Conservation (phyloP, 768 basidiomycete species). For the Lactifluus pinguis region DNA sequence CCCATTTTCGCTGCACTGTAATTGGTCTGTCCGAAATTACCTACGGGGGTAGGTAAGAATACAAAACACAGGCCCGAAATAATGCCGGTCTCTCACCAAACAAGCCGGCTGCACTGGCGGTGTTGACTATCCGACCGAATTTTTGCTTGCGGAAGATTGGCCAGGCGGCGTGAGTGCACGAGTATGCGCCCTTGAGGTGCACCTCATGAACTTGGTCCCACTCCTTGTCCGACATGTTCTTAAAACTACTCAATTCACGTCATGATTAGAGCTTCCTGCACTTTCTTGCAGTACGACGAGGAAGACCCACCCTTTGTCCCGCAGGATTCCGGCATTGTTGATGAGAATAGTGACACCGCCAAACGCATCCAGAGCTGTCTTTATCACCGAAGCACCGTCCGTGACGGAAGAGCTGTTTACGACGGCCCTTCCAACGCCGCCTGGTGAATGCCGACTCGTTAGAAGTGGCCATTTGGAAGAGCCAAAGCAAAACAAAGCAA, state of each 20-base stretch:
- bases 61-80: neutral
- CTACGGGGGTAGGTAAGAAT: conserved; percentile 27
- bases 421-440: conserved; percentile 80
- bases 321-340: conserved; percentile 91
- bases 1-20: conserved; percentile 99
- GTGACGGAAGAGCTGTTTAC: conserved; percentile 80
- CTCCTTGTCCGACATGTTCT: conserved; percentile 94
- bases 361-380: conserved; percentile 78
- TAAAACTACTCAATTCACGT: conserved; percentile 49
- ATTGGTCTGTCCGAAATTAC: conserved; percentile 95
- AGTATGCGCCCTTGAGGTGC: conserved; percentile 88
- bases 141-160: conserved; percentile 90
- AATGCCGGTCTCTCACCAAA: conserved; percentile 45
- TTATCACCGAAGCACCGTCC: conserved; percentile 80
- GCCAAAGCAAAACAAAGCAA: neutral
- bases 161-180: conserved; percentile 94
- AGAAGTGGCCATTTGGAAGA: neutral
- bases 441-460: neutral
- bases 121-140: conserved; percentile 91
- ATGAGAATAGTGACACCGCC: conserved; percentile 81
- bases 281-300: neutral
- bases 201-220: conserved; percentile 86
- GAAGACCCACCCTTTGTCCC: conserved; percentile 61
- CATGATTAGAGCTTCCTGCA: neutral
- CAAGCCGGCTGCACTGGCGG: conserved; percentile 88